Base-by-base conservation (phyloP, 2,329 filamentous ascomycete genomes). In the Botrytis byssoidea region DNA sequence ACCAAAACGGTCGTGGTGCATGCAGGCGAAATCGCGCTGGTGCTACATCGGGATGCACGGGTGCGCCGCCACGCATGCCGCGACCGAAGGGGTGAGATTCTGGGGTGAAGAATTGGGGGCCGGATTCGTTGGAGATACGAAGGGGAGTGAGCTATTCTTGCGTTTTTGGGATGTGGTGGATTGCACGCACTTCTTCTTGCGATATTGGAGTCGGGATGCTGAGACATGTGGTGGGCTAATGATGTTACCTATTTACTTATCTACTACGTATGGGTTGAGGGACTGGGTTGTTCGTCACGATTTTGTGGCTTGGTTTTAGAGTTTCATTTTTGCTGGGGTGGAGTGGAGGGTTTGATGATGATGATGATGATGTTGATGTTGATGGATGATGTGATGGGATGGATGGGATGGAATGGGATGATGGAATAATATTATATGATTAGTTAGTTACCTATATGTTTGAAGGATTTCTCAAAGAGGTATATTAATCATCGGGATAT, bases 111-210 rank as follows among this genome's bases (percentile, higher is more conserved):
- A 10, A 42, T 57, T 68, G 46, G 65, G 25, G 65, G 65, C 46
- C 35, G 35, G 51, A 68, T 68, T 68, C 65, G 35, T 68, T 55
- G 65, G 35, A 16, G 66, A 68, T 68, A 68, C 66, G 66, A 68
- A 37, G 25, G 2, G 9, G 9, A 40, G 35, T 55, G 35, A 29
- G 25, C 35, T 9, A 68, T 25, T 6, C 8, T 40, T 16, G 20
- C 4, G 20, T 48, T 48, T 48, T 48, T 22, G 46, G 20, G 46
- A 3, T 48, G 46, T 9, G 0, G 1, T 48, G 8, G 18, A 46
- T 46, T 48, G 46, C 44, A 20, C 42, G 7, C 18, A 18, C 42
- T 44, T 10, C 10, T 20, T 3, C 20, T 35, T 22, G 16, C 42
- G 25, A 14, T 32, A 4, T 8, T 55, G 4, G 10, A 35, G 16